Conservation (phyloP, 2,329 filamentous ascomycete genomes). For the Beauveria asiatica region DNA sequence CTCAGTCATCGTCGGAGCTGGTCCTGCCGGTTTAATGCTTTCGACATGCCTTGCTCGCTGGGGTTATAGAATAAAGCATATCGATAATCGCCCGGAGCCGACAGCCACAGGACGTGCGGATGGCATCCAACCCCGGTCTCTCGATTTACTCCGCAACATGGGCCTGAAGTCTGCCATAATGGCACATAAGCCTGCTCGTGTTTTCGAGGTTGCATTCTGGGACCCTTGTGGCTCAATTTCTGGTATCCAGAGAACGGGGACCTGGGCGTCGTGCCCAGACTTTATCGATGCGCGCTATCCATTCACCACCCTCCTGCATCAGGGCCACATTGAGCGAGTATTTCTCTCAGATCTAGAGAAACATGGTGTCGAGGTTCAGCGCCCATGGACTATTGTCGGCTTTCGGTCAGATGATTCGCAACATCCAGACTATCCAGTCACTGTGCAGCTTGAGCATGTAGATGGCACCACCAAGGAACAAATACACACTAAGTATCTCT, state of each 20-base stretch:
- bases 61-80: constrained; percentile 93
- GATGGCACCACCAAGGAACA: constrained; percentile 64
- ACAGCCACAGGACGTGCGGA: constrained; percentile 81
- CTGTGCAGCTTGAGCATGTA: constrained; percentile 67
- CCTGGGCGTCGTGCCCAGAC: constrained; percentile 80
- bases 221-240: constrained; percentile 47
- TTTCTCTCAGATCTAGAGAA: constrained; percentile 58
- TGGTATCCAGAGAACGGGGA: constrained; percentile 57
- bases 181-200: constrained; percentile 77
- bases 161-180: constrained; percentile 82
- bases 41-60: constrained; percentile 83
- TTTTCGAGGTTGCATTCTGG: constrained; percentile 72
- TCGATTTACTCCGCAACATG: constrained; percentile 83
- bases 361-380: constrained; percentile 51
- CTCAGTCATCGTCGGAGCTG: constrained; percentile 78
- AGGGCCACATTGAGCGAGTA: constrained; percentile 62
- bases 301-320: constrained; percentile 62
- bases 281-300: constrained; percentile 69
- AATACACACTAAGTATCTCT: constrained; percentile 59
- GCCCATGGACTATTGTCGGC: constrained; percentile 55
- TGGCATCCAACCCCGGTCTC: constrained; percentile 82
- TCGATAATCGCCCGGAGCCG: constrained; percentile 81
- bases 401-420: constrained; percentile 50
- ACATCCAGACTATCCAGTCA: constrained; percentile 64
- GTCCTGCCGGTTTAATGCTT: constrained; percentile 79